Base-by-base conservation (phyloP, 257 asterid species). In the Gynochthodes officinalis region DNA sequence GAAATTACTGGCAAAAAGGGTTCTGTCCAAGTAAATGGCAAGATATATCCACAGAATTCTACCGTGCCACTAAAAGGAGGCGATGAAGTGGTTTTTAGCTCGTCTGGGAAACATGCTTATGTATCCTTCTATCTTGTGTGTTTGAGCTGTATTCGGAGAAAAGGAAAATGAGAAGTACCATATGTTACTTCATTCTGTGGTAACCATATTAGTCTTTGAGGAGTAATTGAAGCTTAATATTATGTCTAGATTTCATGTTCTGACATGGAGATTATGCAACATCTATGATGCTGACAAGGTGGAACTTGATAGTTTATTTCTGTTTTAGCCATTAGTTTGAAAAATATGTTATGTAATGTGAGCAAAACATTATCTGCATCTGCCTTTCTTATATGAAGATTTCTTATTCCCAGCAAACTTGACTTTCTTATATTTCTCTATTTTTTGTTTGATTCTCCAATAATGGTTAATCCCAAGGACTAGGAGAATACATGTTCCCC, bases 1-100 rank as follows among this genome's bases (percentile, higher is more conserved):
- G 96, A 90, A 76, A 89, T 90, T 61, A 90, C 91, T 70, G 96
- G 95, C 25, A 81, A 84, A 68, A 87, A 87, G 73, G 98, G 98
- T 69, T 79, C 81, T 71, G 96, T 93, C 74, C 90, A 84, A 78
- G 98, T 93, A 75, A 93, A 93, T 80, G 90, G 95, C 73, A 90
- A 82, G 83, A 55, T 69, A 79, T 89, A 79, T 84, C 78, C 86
- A 61, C 85, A 89, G 81, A 90, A 87, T 71, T 81, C 95, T 61
- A 86, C 89, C 21, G 77, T 90, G 77, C 86, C 85, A 73, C 82
- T 93, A 50, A 87, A 81, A 69, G 91, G 83, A 62, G 97, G 98
- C 13, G 97, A 93, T 78, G 97, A 90, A 76, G 93, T 93, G 86
- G 89, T 88, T 49, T 93, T 93, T 79, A 82, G 91, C 86, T 80